A percentile compares a stretch with the other conserved stretches of the same genome.
phyloP scores from a whole-genome alignment of 2,329 filamentous ascomycete genomes.

The Fonsecaea multimorphosa region DNA sequence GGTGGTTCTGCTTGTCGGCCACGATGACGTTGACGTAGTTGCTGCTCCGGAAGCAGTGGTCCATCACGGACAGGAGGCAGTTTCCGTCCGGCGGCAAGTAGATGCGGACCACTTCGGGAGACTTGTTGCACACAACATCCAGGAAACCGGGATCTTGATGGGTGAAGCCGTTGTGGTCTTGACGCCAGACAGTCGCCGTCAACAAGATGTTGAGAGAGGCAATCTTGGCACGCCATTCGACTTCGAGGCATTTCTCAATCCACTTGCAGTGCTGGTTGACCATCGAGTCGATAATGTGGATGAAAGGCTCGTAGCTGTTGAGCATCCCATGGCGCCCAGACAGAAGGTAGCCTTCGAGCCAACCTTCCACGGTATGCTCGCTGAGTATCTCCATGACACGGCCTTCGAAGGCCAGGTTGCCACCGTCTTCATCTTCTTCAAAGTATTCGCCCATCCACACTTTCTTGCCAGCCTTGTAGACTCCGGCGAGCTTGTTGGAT shows the following conservation, averaged over 20 bases:
- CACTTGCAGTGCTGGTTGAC: conserved; percentile 87
- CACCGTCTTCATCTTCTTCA: conserved; percentile 75
- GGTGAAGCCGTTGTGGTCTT: conserved; percentile 84
- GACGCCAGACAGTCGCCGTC: conserved; percentile 79
- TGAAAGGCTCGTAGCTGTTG: conserved; percentile 83
- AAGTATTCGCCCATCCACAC: conserved; percentile 82
- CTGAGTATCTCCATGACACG: conserved; percentile 85
- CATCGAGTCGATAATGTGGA: conserved; percentile 84
- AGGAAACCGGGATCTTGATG: conserved; percentile 83
- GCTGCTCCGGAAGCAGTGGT: conserved; percentile 73
- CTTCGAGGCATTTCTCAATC: conserved; percentile 81
- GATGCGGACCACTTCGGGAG: conserved; percentile 77
- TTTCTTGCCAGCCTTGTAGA: conserved; percentile 78
- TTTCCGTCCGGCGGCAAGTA: conserved; percentile 83
- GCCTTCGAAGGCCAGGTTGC: conserved; percentile 71
- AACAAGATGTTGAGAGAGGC: conserved; percentile 80
- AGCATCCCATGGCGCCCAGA: conserved; percentile 76
- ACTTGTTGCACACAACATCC: conserved; percentile 79
- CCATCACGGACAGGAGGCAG: conserved; percentile 74
- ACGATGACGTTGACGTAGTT: conserved; percentile 86
- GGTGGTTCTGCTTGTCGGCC: conserved; percentile 78
- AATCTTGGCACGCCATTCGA: conserved; percentile 75
- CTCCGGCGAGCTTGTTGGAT: conserved; percentile 75
- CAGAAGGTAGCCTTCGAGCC: conserved; percentile 79
- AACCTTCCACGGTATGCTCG: conserved; percentile 79